Evolutionary conservation across 2,329 filamentous ascomycete species (phyloP), one percentile per base, ranked within the genome.

Genomic region (Colletotrichum tropicicola): DNA sequence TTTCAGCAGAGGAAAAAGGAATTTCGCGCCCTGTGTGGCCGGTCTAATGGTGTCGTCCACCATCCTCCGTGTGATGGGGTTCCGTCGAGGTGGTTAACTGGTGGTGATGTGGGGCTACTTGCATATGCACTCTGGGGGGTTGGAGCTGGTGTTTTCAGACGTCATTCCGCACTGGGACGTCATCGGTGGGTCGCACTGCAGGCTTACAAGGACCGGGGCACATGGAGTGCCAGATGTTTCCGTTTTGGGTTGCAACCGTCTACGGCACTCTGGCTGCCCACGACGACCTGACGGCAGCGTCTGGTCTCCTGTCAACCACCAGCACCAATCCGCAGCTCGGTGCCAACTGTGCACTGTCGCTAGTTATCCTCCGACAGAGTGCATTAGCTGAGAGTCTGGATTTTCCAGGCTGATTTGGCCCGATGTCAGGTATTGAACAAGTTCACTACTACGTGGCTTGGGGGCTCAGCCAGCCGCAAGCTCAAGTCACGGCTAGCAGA

Each of bases 121-220:
- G 58, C 57, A 58, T 64, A 66, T 64, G 58, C 58, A 63, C 30
- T 63, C 59, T 62, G 43, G 61, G 55, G n/a, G 63, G 51, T 35
- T 62, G 58, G 58, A 41, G 51, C 51, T 62, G 23, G 51, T 23
- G 15, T 39, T 52, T 28, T 37, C 30, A 62, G 51, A 66, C 63
- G 63, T 66, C 63, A 66, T 66, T 58, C 52, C 59, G 52, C 58
- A 52, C 53, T 47, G 32, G 37, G 48, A 63, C 63, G 63, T 66
- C 63, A 66, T 66, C 45, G 57, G 56, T 63, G 61, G 63, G 21
- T 64, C 48, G 23, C 19, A 25, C 37, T 53, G 52, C 63, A 66
- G 27, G 49, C 32, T n/a, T 54, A 27, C 61, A 61, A 44, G 63
- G 63, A 64, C 30, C 62, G 43, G 59, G 63, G 52, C 41, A n/a